Evolutionary conservation across 768 basidiomycete species (phyloP).

Genomic region (Mrakia blollopis): DNA sequence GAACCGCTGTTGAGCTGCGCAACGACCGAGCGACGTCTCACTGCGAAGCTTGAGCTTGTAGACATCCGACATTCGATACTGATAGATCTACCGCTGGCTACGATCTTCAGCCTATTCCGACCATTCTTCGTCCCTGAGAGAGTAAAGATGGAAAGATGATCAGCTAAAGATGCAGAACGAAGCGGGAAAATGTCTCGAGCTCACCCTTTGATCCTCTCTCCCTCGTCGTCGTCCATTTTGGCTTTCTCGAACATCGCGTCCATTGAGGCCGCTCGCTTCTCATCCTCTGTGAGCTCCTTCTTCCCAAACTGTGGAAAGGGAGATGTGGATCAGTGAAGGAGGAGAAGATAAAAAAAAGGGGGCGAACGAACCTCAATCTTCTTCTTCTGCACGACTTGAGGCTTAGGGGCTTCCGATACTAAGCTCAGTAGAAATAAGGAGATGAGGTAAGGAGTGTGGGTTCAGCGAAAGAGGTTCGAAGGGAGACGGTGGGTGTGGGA

Average conservation of each 20-base stretch:
- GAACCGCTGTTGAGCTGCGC: no score
- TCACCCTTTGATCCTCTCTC: conserved; percentile 28
- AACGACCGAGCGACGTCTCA: no score
- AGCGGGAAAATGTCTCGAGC: no score
- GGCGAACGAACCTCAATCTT: conserved; percentile 32
- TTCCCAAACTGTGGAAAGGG: conserved; percentile 29
- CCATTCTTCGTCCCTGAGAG: conserved; percentile 30
- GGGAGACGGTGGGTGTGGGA: no score
- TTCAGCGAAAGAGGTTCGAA: neutral
- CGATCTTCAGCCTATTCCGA: conserved; percentile 21
- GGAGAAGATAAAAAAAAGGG: neutral
- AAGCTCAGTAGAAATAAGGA: neutral
- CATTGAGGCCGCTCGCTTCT: conserved; percentile 42
- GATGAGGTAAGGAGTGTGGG: neutral
- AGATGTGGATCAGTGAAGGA: no score
- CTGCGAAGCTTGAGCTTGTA: no score
- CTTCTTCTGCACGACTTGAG: conserved; percentile 35
- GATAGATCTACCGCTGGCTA: neutral
- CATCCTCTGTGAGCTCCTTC: conserved; percentile 42
- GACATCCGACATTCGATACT: no score
- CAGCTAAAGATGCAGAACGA: no score
- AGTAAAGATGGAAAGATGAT: neutral
- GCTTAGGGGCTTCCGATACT: conserved; percentile 46
- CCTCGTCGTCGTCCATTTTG: conserved; percentile 35
- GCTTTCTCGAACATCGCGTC: conserved; percentile 43